phyloP scores from a whole-genome alignment of 2,329 filamentous ascomycete species.

The Chaetomiaceae sp. region DNA sequence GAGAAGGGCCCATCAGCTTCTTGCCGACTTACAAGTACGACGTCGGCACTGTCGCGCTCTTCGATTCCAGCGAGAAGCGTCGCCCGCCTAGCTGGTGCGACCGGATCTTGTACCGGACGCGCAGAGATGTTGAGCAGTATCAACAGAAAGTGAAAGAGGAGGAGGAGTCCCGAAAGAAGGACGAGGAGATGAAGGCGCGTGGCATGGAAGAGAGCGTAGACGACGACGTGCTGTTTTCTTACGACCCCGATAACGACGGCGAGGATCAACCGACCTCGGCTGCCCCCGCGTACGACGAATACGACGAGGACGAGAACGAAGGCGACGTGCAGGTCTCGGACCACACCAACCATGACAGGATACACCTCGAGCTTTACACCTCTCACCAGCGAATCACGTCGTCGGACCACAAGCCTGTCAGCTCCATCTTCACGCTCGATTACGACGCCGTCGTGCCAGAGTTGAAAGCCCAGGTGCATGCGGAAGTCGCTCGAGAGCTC shows the following conservation, averaged over 20 bases:
- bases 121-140: conserved; percentile 60
- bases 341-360: conserved; percentile 51
- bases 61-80: conserved; percentile 93
- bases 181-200: conserved; percentile 77
- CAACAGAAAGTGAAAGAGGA: conserved; percentile 58
- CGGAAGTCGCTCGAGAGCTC: conserved; percentile 79
- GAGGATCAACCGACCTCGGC: conserved; percentile 37
- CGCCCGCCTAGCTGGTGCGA: conserved; percentile 96
- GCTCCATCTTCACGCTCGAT: conserved; percentile 73
- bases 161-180: conserved; percentile 60
- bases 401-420: conserved; percentile 91
- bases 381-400: conserved; percentile 86
- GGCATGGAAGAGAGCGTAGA: conserved; percentile 68
- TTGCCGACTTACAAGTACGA: conserved; percentile 98
- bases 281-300: conserved; percentile 56
- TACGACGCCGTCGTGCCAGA: conserved; percentile 84
- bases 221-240: conserved; percentile 85
- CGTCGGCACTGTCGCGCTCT: conserved; percentile 82
- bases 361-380: conserved; percentile 62
- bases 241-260: conserved; percentile 74
- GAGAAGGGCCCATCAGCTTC: conserved; percentile 81
- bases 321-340: conserved; percentile 46
- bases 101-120: conserved; percentile 79
- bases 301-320: conserved; percentile 49
- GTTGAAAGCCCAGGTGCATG: conserved; percentile 74